Evolutionary conservation across 352 stramenopile species (phyloP).

Genomic region (Blastocystis sp.): DNA sequence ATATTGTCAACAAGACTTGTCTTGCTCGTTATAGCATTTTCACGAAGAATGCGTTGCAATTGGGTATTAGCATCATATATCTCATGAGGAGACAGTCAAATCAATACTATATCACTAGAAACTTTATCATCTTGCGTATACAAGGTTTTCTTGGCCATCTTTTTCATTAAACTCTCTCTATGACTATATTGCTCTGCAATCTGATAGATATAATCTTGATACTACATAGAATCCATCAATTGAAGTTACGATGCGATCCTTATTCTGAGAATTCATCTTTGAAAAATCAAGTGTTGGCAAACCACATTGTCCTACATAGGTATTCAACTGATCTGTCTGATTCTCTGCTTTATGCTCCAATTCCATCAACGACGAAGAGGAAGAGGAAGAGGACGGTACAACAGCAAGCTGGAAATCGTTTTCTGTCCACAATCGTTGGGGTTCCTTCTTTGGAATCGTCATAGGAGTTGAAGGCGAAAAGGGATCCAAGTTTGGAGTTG

Average conservation of each 20-base stretch:
- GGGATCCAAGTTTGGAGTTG: neutral
- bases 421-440: neutral
- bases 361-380: neutral
- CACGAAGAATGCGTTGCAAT: neutral
- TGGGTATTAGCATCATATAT: slow-evolving; percentile 17
- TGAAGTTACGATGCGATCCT: neutral
- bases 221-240: neutral
- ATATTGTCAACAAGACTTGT: slow-evolving; percentile 30
- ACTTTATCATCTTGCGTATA: neutral
- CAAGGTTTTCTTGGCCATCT: neutral
- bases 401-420: slow-evolving; percentile 14
- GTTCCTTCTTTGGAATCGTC: neutral
- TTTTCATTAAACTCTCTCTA: neutral
- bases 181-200: neutral
- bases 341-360: neutral
- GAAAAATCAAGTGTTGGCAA: slow-evolving; percentile 3
- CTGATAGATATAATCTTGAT: slow-evolving; percentile 31
- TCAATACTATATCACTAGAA: slow-evolving; percentile 19
- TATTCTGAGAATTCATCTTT: neutral
- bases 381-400: neutral
- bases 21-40: slow-evolving; percentile 6
- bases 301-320: neutral
- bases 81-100: neutral
- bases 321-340: neutral
- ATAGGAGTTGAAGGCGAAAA: neutral